These are phyloP conservation scores for Wickerhamomyces hampshirensis DNA, from an alignment of 805 yeast species.

Conservation along the genomic window DNA sequence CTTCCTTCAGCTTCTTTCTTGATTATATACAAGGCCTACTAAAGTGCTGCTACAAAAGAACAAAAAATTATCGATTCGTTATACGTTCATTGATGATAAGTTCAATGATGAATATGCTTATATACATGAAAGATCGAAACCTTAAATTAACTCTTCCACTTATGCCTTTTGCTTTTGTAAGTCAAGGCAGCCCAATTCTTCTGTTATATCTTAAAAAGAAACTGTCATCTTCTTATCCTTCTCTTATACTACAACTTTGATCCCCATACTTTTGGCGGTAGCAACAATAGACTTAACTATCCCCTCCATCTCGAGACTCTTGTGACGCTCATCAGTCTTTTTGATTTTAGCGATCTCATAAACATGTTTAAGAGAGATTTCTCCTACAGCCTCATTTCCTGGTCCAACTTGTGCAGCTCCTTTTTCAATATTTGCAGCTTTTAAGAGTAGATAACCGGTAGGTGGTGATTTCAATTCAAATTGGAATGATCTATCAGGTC, in stretches of 20 bases:
- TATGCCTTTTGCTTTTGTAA: neutral
- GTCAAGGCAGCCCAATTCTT: neutral
- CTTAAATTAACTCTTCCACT: neutral
- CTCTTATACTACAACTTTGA: constrained; percentile 63
- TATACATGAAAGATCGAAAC: constrained; percentile 10
- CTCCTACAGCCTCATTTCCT: constrained; percentile 60
- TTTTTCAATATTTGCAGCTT: constrained; percentile 75
- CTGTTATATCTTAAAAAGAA: constrained; percentile 57
- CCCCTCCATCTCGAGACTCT: constrained; percentile 61
- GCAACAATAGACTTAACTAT: constrained; percentile 80
- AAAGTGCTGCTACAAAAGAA: neutral
- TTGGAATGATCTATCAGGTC: constrained; percentile 86
- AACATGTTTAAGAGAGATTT: constrained; percentile 74
- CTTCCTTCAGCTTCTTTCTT: no score
- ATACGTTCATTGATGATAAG: constrained; percentile 7
- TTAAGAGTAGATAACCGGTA: constrained; percentile 77
- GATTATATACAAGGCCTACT: no score
- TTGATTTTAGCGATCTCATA: constrained; percentile 95
- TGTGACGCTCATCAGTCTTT: constrained; percentile 78
- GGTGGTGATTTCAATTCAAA: constrained; percentile 91
- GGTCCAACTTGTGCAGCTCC: constrained; percentile 62
- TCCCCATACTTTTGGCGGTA: constrained; percentile 88
- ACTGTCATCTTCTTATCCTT: neutral
- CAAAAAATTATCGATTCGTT: constrained; percentile 5
- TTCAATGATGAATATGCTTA: no score